These are phyloP conservation scores for Exophiala spinifera DNA, from an alignment of 2,329 filamentous ascomycete genomes.

Conservation along the genomic window DNA sequence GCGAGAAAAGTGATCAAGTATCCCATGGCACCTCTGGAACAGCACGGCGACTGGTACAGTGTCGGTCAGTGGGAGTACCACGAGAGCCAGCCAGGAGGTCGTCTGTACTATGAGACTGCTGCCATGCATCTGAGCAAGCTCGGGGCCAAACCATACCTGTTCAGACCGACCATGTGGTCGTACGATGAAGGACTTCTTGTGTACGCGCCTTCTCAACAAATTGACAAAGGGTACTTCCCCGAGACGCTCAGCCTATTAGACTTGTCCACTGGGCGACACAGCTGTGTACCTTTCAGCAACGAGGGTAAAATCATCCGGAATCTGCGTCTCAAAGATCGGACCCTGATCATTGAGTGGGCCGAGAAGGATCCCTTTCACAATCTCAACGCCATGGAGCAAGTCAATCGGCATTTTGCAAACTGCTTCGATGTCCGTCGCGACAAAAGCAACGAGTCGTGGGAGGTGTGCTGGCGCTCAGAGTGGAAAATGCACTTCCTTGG, in stretches of 20 bases:
- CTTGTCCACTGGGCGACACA: slow-evolving; percentile 44
- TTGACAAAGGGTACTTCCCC: slow-evolving; percentile 31
- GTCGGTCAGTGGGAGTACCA: slow-evolving; percentile 44
- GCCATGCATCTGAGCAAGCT: slow-evolving; percentile 22
- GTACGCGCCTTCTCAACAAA: slow-evolving; percentile 42
- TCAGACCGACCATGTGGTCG: slow-evolving; percentile 50
- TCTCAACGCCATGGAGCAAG: slow-evolving; percentile 50
- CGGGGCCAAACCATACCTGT: slow-evolving; percentile 34
- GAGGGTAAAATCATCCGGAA: slow-evolving; percentile 52
- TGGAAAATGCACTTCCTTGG: slow-evolving; percentile 61
- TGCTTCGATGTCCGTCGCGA: slow-evolving; percentile 51
- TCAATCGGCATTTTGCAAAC: slow-evolving; percentile 59
- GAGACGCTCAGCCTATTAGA: slow-evolving; percentile 48
- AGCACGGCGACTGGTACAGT: slow-evolving; percentile 36
- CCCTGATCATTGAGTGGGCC: slow-evolving; percentile 66
- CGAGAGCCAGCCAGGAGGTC: slow-evolving; percentile 32
- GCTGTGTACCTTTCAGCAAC: slow-evolving; percentile 52
- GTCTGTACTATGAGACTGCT: slow-evolving; percentile 28
- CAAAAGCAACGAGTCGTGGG: slow-evolving; percentile 5
- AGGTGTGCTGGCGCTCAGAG: slow-evolving; percentile 53
- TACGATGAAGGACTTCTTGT: slow-evolving; percentile 58
- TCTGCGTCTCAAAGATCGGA: slow-evolving; percentile 50
- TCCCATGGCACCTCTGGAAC: slow-evolving; percentile 39
- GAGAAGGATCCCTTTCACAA: slow-evolving; percentile 52
- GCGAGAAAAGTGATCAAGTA: slow-evolving; percentile 49